Conservation (phyloP, 2,329 filamentous ascomycete genomes). For the Nemania abortiva region DNA sequence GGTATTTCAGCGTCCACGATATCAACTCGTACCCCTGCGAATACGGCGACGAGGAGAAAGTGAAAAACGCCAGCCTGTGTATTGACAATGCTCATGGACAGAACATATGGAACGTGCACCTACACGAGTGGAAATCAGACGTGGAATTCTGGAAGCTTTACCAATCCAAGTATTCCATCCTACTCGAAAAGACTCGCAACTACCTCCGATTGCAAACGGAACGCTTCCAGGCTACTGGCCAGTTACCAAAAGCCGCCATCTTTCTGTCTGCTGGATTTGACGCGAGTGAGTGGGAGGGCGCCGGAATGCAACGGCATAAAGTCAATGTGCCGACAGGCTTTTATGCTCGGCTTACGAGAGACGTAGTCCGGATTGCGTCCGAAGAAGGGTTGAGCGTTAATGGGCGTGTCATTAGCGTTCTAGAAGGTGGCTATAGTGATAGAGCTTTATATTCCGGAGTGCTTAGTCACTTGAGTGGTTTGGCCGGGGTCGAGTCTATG, state of each 20-base stretch:
- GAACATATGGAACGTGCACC: slow-evolving; percentile 94
- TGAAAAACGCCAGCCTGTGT: slow-evolving; percentile 93
- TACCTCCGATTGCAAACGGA: slow-evolving; percentile 82
- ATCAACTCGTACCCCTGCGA: slow-evolving; percentile 99
- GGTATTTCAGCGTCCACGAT: slow-evolving; percentile 96
- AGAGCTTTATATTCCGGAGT: slow-evolving; percentile 89
- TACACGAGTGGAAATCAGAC: slow-evolving; percentile 86
- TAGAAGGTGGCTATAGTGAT: slow-evolving; percentile 97
- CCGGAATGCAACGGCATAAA: slow-evolving; percentile 93
- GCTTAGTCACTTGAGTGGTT: slow-evolving; percentile 87
- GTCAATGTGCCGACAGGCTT: slow-evolving; percentile 98
- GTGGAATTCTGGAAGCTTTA: slow-evolving; percentile 93
- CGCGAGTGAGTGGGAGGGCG: slow-evolving; percentile 92
- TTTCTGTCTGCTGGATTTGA: slow-evolving; percentile 98
- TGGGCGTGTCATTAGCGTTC: slow-evolving; percentile 88
- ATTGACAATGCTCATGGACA: slow-evolving; percentile 95
- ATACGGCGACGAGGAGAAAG: slow-evolving; percentile 90
- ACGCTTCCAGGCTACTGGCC: slow-evolving; percentile 68
- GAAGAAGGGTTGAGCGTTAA: slow-evolving; percentile 83
- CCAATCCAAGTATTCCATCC: slow-evolving; percentile 77
- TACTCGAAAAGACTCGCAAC: slow-evolving; percentile 83
- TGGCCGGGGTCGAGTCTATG: slow-evolving; percentile 69
- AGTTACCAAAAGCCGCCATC: slow-evolving; percentile 82
- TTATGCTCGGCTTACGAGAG: slow-evolving; percentile 89
- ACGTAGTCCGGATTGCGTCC: slow-evolving; percentile 83